A percentile compares a stretch with the other conserved stretches of the same genome.
phyloP scores from a whole-genome alignment of 495 filamentous ascomycete genomes.

The Penicillium goetzii region DNA sequence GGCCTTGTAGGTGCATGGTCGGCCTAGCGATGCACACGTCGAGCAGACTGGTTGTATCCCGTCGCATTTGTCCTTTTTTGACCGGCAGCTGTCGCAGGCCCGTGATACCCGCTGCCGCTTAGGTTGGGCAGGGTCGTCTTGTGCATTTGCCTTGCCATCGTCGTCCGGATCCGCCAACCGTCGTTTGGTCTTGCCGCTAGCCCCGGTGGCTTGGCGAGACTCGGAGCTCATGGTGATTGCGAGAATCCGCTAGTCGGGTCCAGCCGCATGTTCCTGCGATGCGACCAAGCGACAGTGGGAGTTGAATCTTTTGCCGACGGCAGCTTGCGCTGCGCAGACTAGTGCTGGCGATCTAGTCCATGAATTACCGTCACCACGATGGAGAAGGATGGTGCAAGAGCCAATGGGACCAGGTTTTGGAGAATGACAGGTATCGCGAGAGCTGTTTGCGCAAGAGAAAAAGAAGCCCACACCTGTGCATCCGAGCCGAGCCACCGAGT shows the following conservation, averaged over 20 bases:
- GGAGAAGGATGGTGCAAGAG: slow-evolving; percentile 14
- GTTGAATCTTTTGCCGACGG: slow-evolving; percentile 45
- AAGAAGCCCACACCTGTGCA: not conserved
- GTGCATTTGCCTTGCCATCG: slow-evolving; percentile 30
- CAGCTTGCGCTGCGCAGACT: slow-evolving; percentile 20
- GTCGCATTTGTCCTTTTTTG: slow-evolving; percentile 69
- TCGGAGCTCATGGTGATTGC: slow-evolving; percentile 50
- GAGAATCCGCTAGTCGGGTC: slow-evolving; percentile 40
- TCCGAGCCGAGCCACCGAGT: slow-evolving; percentile 2
- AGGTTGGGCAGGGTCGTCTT: slow-evolving; percentile 39
- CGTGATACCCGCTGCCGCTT: slow-evolving; percentile 60
- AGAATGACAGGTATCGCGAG: not conserved
- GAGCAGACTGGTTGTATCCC: slow-evolving; percentile 64
- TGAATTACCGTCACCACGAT: slow-evolving; percentile 17
- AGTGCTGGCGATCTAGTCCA: slow-evolving; percentile 23
- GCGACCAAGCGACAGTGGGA: slow-evolving; percentile 22
- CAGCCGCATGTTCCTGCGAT: slow-evolving; percentile 41
- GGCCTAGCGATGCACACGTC: slow-evolving; percentile 62
- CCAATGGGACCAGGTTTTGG: not conserved
- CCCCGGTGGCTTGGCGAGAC: slow-evolving; percentile 42
- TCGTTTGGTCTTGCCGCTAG: slow-evolving; percentile 40
- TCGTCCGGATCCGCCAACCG: slow-evolving; percentile 41
- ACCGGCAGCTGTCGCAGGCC: slow-evolving; percentile 70
- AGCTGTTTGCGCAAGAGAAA: not conserved
- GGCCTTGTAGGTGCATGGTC: slow-evolving; percentile 67